A percentile compares a stretch with the other conserved stretches of the same genome.
phyloP scores from a whole-genome alignment of 164 flowering plant genomes.

The Vitis cinerea region DNA sequence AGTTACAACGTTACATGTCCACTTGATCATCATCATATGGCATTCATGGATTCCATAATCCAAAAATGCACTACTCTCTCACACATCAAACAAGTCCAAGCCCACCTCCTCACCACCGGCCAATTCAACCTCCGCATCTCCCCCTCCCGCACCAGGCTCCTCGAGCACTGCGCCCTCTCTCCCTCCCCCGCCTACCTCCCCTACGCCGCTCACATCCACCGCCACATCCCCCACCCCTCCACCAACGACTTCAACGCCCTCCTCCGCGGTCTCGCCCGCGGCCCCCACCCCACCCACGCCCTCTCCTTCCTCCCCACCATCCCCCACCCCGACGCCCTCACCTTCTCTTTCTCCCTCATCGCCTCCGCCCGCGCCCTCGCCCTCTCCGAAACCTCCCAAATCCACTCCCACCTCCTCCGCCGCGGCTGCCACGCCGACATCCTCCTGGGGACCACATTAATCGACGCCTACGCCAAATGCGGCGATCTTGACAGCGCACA shows the following conservation, averaged over 20 bases:
- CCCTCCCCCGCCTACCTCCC: constrained; percentile 44
- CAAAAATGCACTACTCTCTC: constrained; percentile 44
- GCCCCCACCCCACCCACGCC: constrained; percentile 52
- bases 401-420: constrained; percentile 52
- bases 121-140: constrained; percentile 38
- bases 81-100: constrained; percentile 67
- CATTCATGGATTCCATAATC: constrained; percentile 32
- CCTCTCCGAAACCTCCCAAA: constrained; percentile 44
- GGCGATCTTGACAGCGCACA: constrained; percentile 52
- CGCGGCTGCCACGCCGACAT: constrained; percentile 57
- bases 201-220: constrained; percentile 52
- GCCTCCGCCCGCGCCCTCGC: constrained; percentile 77
- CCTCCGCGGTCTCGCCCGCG: constrained; percentile 66
- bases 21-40: no score
- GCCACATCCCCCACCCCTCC: constrained; percentile 39
- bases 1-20: no score
- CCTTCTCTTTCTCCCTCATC: constrained; percentile 78
- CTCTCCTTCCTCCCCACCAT: constrained; percentile 40
- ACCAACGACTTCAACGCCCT: constrained; percentile 86
- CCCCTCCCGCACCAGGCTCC: constrained; percentile 54
- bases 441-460: constrained; percentile 56
- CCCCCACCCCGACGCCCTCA: constrained; percentile 63
- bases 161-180: constrained; percentile 65
- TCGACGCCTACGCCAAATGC: constrained; percentile 66
- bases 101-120: constrained; percentile 57